Percentiles rank a stretch among this genome's conserved stretches.
Evolutionary conservation across 352 stramenopile species (phyloP).

Genomic region (Phytopythium chamaehyphon): DNA sequence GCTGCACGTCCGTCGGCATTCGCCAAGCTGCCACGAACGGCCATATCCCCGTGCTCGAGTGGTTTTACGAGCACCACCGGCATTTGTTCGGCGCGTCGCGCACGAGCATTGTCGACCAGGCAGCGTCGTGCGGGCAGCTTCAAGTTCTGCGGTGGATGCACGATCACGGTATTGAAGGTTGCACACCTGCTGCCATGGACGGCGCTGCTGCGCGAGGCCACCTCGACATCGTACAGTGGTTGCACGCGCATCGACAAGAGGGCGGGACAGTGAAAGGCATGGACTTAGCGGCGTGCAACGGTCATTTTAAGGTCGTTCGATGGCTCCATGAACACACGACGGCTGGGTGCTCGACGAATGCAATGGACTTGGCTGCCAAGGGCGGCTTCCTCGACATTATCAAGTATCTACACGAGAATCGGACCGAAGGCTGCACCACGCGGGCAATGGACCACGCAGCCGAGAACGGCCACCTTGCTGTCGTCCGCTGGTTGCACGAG

Average conservation of each 20-base stretch:
- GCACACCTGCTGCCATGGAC: constrained; percentile 42
- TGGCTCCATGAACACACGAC: constrained; percentile 37
- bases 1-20: constrained; percentile 25
- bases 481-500: constrained; percentile 40
- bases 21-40: constrained; percentile 35
- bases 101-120: constrained; percentile 38
- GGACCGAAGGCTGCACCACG: constrained; percentile 29
- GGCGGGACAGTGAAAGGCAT: constrained; percentile 45
- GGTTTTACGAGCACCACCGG: constrained; percentile 28
- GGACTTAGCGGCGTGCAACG: constrained; percentile 51
- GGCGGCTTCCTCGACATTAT: constrained; percentile 26
- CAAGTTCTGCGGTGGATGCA: constrained; percentile 37
- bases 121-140: constrained; percentile 29
- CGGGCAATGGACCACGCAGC: constrained; percentile 47
- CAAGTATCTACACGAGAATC: constrained; percentile 33
- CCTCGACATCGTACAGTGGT: constrained; percentile 39
- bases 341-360: constrained; percentile 32
- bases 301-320: constrained; percentile 35
- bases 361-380: constrained; percentile 38
- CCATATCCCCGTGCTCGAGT: constrained; percentile 31
- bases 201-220: constrained; percentile 27
- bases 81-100: constrained; percentile 17
- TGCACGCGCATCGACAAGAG: constrained; percentile 33
- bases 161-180: constrained; percentile 24
- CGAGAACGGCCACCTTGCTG: constrained; percentile 27